Percentiles rank a stretch among this genome's conserved stretches.
These are phyloP conservation scores for Wickerhamiella brachini DNA, from an alignment of 805 yeast species.

Conservation along the genomic window DNA sequence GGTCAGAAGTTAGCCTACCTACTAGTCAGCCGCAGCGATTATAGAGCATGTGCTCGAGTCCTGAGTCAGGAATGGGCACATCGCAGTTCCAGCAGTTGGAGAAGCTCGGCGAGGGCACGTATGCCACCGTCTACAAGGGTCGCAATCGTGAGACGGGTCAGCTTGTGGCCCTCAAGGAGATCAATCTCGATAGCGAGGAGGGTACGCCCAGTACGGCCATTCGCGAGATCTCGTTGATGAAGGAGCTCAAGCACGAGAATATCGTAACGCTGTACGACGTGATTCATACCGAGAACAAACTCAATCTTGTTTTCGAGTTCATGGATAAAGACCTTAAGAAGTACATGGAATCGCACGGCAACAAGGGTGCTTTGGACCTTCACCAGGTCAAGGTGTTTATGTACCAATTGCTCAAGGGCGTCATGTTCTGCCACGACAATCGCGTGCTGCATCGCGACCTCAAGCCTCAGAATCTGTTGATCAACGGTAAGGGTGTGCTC, in stretches of 20 bases:
- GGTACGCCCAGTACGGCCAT: conserved; percentile 98
- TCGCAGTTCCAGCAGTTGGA: conserved; percentile 32
- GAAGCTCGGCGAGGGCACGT: conserved; percentile 87
- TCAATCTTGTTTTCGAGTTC: conserved; percentile 84
- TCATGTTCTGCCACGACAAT: conserved; percentile 75
- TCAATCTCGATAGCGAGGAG: conserved; percentile 87
- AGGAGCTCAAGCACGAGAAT: conserved; percentile 85
- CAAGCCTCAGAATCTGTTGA: conserved; percentile 89
- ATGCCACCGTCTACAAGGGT: conserved; percentile 97
- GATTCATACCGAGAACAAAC: conserved; percentile 90
- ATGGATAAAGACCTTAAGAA: conserved; percentile 88
- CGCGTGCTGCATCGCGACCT: conserved; percentile 71
- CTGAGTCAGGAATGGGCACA: conserved; percentile 14
- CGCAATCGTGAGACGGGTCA: conserved; percentile 76
- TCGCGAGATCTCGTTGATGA: conserved; percentile 88
- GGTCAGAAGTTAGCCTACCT: too few species aligned
- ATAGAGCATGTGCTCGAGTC: too few species aligned
- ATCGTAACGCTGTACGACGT: conserved; percentile 89
- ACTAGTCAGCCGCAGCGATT: too few species aligned
- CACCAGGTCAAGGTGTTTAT: conserved; percentile 75
- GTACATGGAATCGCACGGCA: conserved; percentile 83
- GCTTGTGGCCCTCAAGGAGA: conserved; percentile 88
- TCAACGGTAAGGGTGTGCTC: conserved; percentile 77
- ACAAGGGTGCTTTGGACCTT: conserved; percentile 57
- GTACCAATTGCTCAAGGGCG: conserved; percentile 86